These are phyloP conservation scores for Cucumis hystrix DNA, from an alignment of 306 rosid genomes.

Conservation along the genomic window DNA sequence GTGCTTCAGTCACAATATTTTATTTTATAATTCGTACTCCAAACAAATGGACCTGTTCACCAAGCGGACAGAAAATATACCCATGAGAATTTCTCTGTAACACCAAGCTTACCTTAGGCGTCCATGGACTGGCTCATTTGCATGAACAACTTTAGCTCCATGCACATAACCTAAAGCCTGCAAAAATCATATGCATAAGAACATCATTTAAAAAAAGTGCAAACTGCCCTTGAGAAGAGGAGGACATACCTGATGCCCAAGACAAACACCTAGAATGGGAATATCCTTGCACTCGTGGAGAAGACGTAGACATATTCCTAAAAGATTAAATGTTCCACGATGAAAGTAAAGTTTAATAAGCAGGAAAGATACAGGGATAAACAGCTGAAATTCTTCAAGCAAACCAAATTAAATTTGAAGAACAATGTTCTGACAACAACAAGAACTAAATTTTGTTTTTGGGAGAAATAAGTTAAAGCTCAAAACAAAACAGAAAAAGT, in stretches of 20 bases:
- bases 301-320: constrained; percentile 87
- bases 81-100: background rate
- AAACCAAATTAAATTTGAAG: background rate
- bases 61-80: background rate
- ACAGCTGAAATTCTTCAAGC: background rate
- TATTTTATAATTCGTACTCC: background rate
- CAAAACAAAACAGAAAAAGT: background rate
- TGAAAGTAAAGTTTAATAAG: background rate
- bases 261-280: constrained; percentile 91
- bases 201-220: background rate
- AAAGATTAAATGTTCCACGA: constrained; percentile 17
- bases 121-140: constrained; percentile 91
- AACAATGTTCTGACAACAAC: background rate
- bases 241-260: constrained; percentile 84
- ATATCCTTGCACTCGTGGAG: constrained; percentile 69
- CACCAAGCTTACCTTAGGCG: constrained; percentile 57
- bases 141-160: constrained; percentile 86
- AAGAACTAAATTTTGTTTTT: background rate
- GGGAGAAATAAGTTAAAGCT: background rate
- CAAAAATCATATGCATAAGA: constrained; percentile 2
- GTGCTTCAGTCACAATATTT: background rate
- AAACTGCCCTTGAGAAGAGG: background rate
- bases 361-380: background rate
- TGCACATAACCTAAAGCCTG: constrained; percentile 94
- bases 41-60: background rate